These are phyloP conservation scores for Cyclotella baltica DNA, from an alignment of 108 stramenopile genomes.

Conservation along the genomic window DNA sequence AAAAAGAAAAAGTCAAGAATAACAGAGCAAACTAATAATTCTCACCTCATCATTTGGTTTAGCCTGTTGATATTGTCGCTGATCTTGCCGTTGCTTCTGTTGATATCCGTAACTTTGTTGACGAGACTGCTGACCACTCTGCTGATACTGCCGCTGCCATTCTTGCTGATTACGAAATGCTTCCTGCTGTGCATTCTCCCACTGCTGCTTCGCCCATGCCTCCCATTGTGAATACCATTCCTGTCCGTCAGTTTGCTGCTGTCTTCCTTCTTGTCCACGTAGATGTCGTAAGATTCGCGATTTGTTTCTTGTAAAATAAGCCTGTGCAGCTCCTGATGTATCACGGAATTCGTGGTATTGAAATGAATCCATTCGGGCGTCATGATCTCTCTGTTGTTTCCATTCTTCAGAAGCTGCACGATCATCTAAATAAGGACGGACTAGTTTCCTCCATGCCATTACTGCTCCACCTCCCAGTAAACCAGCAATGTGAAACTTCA, in stretches of 20 bases:
- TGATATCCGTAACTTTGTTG: slow-evolving; percentile 50
- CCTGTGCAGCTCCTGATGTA: slow-evolving; percentile 52
- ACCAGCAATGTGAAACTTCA: slow-evolving; percentile 66
- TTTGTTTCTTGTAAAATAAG: slow-evolving; percentile 62
- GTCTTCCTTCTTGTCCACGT: slow-evolving; percentile 54
- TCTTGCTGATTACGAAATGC: slow-evolving; percentile 51
- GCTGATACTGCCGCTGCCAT: slow-evolving; percentile 60
- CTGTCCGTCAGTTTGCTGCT: slow-evolving; percentile 60
- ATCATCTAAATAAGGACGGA: slow-evolving; percentile 75
- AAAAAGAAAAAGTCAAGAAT: background rate
- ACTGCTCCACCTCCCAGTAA: slow-evolving; percentile 63
- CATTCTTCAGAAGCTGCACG: slow-evolving; percentile 71
- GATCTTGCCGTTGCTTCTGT: slow-evolving; percentile 28
- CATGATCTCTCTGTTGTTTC: slow-evolving; percentile 82
- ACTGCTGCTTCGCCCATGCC: slow-evolving; percentile 78
- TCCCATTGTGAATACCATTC: slow-evolving; percentile 88
- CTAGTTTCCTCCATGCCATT: slow-evolving; percentile 77
- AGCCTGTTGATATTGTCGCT: slow-evolving; percentile 46
- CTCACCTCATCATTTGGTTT: slow-evolving; percentile 44
- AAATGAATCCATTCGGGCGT: slow-evolving; percentile 53
- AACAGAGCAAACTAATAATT: slow-evolving; percentile 30
- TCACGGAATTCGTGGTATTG: slow-evolving; percentile 65
- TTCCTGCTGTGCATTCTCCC: slow-evolving; percentile 57
- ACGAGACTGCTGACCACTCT: slow-evolving; percentile 21
- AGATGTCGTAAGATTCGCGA: slow-evolving; percentile 60